Base-by-base conservation (phyloP, 306 rosid genomes). In the Trifolium fragiferum region DNA sequence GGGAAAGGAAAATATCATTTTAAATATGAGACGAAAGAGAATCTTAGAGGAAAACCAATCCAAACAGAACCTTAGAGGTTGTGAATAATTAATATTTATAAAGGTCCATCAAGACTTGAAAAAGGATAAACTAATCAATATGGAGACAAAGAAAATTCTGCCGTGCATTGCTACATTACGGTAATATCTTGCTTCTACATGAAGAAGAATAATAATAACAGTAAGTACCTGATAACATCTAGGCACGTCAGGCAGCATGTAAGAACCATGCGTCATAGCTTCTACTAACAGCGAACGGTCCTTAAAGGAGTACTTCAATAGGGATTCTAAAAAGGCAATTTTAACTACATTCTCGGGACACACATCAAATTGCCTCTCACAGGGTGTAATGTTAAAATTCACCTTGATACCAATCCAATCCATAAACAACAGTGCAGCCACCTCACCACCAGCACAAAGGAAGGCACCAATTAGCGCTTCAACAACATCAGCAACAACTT, bases 221-320 rank as follows among this genome's bases (percentile, higher is more conserved):
- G 49, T 43, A 79, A 18, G 32, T 82, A 93, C 98, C 96, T 93
- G 94, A 77, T 93, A 93, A 79, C 97, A 87, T 83, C 86, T 85
- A 27, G 97, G 97, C 73, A 85, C 84, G 73, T 89, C 90, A 1
- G 92, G 92, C 70, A 88, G 87, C 98, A 91, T 89, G 82, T 86
- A 93, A 21, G 98, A 91, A 71, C 98, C 98, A 68, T 93, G 98
- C 19, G 98, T 89, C 35, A 93, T 32, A 44, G 98, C 98, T 85
- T 93, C 98, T 27, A 89, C 84, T 32, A 93, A 75, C 30, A 93
- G 79, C 8, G 92, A 74, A 13, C 77, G 59, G 66, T 93, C 92
- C n/a, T 14, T 57, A 69, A 93, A 93, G 5, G 84, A 23, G 82
- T 93, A 93, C 46, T 88, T 88, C 27, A 93, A 67, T 19, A 80